A percentile compares a stretch with the other conserved stretches of the same genome.
Evolutionary conservation across 2,329 filamentous ascomycete genomes (phyloP).

Genomic region (Aspergillus pseudoviridinutans): DNA sequence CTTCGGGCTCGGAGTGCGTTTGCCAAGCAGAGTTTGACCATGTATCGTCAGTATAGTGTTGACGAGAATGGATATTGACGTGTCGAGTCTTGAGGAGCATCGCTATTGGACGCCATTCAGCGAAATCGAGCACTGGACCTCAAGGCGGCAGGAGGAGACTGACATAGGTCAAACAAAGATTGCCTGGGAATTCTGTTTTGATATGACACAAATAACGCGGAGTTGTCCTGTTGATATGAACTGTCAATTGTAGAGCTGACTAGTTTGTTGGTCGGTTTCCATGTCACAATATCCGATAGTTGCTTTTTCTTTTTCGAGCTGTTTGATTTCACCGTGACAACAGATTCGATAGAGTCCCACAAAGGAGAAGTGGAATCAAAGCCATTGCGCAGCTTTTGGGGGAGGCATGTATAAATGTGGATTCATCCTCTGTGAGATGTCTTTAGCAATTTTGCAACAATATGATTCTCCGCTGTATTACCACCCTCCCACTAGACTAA

Average conservation of each 20-base stretch:
- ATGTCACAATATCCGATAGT: neutral
- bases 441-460: neutral
- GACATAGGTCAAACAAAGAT: neutral
- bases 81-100: neutral
- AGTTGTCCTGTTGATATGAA: neutral
- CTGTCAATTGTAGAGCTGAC: neutral
- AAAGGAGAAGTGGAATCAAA: neutral
- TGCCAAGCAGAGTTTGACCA: conserved; percentile 27
- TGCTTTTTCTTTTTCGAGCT: neutral
- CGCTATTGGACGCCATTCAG: neutral
- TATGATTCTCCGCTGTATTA: neutral
- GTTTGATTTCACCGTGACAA: neutral
- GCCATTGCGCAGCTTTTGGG: neutral
- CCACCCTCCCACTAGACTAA: too few species aligned
- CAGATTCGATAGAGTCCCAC: neutral
- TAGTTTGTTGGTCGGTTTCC: neutral
- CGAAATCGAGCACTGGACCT: neutral
- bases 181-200: neutral
- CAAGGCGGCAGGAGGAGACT: neutral
- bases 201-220: neutral
- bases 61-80: conserved; percentile 21
- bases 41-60: conserved; percentile 24
- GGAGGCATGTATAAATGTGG: neutral
- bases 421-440: neutral
- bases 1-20: conserved; percentile 33